Conservation (phyloP, 495 filamentous ascomycete species). For the Schizothecium vesticola region DNA sequence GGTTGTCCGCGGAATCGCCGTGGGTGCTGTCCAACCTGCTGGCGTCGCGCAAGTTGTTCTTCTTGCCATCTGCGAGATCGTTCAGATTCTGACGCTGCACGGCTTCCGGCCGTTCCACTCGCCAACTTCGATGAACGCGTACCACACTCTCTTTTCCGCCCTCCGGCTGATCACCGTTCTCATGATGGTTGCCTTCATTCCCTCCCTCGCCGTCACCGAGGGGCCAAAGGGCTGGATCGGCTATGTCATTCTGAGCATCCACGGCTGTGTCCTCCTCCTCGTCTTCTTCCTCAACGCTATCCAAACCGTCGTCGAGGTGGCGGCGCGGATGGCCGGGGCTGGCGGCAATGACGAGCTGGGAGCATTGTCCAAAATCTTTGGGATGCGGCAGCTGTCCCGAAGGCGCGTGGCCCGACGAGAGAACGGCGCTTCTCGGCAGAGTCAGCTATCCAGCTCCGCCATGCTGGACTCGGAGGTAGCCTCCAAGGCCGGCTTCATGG, state of each 20-base stretch:
- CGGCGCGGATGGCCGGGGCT: constrained; percentile 71
- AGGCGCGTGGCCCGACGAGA: constrained; percentile 56
- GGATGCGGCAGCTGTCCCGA: constrained; percentile 83
- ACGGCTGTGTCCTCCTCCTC: constrained; percentile 81
- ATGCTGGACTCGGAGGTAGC: constrained; percentile 65
- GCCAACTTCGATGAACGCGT: constrained; percentile 95
- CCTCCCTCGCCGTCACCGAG: constrained; percentile 69
- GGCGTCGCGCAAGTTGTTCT: constrained; percentile 89
- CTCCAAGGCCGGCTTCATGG: constrained; percentile 58
- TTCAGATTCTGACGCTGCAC: constrained; percentile 79
- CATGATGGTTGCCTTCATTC: constrained; percentile 81
- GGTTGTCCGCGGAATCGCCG: constrained; percentile 77
- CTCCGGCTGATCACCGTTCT: constrained; percentile 74
- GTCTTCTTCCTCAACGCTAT: constrained; percentile 91
- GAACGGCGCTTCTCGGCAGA: constrained; percentile 56
- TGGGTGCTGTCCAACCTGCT: constrained; percentile 88
- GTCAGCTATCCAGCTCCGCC: constrained; percentile 71
- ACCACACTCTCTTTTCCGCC: constrained; percentile 77
- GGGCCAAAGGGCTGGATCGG: constrained; percentile 88
- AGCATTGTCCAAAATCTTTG: constrained; percentile 86
- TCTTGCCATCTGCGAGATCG: constrained; percentile 88
- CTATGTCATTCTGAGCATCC: constrained; percentile 82
- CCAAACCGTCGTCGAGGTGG: constrained; percentile 83
- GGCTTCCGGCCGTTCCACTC: constrained; percentile 86
- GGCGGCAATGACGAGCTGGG: constrained; percentile 70